Percentiles rank a stretch among this genome's conserved stretches.
These are phyloP conservation scores for Moringa oleifera DNA, from an alignment of 345 rosid genomes.

Conservation along the genomic window DNA sequence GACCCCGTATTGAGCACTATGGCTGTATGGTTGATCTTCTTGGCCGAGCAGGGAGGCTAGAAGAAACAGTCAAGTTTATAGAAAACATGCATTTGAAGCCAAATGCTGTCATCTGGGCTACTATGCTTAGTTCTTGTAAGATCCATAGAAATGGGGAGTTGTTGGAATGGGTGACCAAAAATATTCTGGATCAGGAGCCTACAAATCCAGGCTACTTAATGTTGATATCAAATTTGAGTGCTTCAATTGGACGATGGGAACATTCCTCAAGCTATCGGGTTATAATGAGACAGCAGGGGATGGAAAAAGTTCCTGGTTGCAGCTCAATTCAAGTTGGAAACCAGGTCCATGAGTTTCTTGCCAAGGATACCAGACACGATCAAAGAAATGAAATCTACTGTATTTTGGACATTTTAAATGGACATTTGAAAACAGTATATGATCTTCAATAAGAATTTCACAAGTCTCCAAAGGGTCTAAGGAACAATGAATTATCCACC, in stretches of 20 bases:
- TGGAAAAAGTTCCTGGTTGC: constrained; percentile 31
- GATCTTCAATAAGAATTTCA: constrained; percentile 10
- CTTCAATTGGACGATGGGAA: constrained; percentile 23
- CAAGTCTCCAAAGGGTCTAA: neutral
- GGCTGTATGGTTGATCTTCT: constrained; percentile 38
- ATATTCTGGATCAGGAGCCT: constrained; percentile 27
- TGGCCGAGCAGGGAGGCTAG: constrained; percentile 27
- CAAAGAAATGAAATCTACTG: constrained; percentile 23
- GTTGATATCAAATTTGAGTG: constrained; percentile 23
- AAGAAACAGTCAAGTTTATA: constrained; percentile 28
- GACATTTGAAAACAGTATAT: constrained; percentile 12
- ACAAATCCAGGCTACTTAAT: constrained; percentile 26
- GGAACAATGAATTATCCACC: constrained; percentile 5
- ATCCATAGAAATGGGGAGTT: constrained; percentile 23
- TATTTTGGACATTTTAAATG: constrained; percentile 15
- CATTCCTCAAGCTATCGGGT: constrained; percentile 15
- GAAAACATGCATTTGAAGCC: constrained; percentile 34
- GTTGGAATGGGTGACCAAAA: constrained; percentile 12
- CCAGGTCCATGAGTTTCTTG: constrained; percentile 19
- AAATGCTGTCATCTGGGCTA: constrained; percentile 28
- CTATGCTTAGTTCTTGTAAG: constrained; percentile 22
- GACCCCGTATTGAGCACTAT: constrained; percentile 33
- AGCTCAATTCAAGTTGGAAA: constrained; percentile 26
- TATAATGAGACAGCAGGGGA: constrained; percentile 26
- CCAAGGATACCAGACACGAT: constrained; percentile 24